phyloP scores from a whole-genome alignment of 192 early-diverging fungal genomes.

The Mortierella claussenii region DNA sequence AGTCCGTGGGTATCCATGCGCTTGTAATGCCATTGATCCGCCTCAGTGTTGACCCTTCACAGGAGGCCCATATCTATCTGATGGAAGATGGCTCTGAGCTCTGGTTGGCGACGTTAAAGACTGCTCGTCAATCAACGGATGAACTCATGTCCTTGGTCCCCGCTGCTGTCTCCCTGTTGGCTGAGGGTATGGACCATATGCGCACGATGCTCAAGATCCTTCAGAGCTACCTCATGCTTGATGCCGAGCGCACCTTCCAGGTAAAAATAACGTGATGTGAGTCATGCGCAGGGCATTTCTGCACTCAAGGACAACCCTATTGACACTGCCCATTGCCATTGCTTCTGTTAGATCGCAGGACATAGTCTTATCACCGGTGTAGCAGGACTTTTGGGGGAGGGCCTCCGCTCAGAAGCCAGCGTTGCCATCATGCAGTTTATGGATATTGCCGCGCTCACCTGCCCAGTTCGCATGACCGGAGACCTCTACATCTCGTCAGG shows the following conservation, averaged over 20 bases:
- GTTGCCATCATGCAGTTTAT: constrained; percentile 69
- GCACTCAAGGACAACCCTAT: not conserved
- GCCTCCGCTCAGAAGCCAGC: constrained; percentile 67
- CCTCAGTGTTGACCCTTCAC: constrained; percentile 74
- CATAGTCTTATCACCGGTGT: constrained; percentile 51
- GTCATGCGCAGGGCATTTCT: not conserved
- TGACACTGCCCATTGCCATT: not conserved
- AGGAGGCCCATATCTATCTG: constrained; percentile 81
- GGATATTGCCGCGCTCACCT: constrained; percentile 63
- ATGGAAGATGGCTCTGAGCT: constrained; percentile 93
- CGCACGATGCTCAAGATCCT: constrained; percentile 81
- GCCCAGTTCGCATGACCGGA: constrained; percentile 57
- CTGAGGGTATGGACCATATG: constrained; percentile 80
- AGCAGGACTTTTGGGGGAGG: constrained; percentile 62
- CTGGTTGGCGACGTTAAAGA: constrained; percentile 86
- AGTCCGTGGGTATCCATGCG: constrained; percentile 76
- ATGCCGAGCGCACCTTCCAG: constrained; percentile 64
- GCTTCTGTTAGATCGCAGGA: constrained; percentile 49
- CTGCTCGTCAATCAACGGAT: constrained; percentile 61
- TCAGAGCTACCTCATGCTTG: constrained; percentile 86
- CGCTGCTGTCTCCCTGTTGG: constrained; percentile 69
- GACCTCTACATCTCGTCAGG: constrained; percentile 65
- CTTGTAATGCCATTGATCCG: constrained; percentile 82
- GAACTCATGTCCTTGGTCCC: constrained; percentile 71
- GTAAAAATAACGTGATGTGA: constrained; percentile 38